Evolutionary conservation across 2,329 filamentous ascomycete species (phyloP), one percentile per base, ranked within the genome.

Genomic region (Mollisia scopiformis): DNA sequence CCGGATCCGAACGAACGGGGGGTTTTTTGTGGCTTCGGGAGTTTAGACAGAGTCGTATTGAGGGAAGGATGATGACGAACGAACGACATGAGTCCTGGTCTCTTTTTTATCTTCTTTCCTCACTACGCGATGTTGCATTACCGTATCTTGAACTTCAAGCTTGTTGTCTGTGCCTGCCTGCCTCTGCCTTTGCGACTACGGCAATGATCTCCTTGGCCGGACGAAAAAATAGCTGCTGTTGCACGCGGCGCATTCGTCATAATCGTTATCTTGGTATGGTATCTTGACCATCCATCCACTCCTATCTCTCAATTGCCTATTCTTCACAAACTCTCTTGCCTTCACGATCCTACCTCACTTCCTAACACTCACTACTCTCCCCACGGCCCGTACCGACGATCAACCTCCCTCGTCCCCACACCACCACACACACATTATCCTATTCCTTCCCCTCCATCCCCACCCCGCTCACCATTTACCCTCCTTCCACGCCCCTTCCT

Each of bases 331-430:
- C n/a, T n/a, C n/a, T n/a, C n/a, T 14, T 35, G 11, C 8, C 35
- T 23, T 33, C 39, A 55, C 39, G 33, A 35, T 35, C 3, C 31
- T 35, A 35, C 31, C 43, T 30, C n/a, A 31, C n/a, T n/a, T n/a
- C n/a, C n/a, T n/a, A n/a, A n/a, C n/a, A n/a, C n/a, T n/a, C n/a
- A n/a, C n/a, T n/a, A n/a, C n/a, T n/a, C n/a, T n/a, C n/a, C n/a
- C n/a, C n/a, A n/a, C 47, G 47, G 47, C 23, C 47, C 35, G 46
- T 58, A 58, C 55, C 55, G 47, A 52, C 30, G 21, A 39, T 57
- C 39, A 21, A 8, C 39, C n/a, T 43, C n/a, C 7, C 30, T 33
- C 13, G 13, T 35, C n/a, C 23, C 30, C 10, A 25, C 16, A 21
- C 6, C 19, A 10, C 13, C 43, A 37, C 13, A n/a, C 27, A 56